Conservation (phyloP, 1,284 basidiomycete species). For the Naganishia sp. region DNA sequence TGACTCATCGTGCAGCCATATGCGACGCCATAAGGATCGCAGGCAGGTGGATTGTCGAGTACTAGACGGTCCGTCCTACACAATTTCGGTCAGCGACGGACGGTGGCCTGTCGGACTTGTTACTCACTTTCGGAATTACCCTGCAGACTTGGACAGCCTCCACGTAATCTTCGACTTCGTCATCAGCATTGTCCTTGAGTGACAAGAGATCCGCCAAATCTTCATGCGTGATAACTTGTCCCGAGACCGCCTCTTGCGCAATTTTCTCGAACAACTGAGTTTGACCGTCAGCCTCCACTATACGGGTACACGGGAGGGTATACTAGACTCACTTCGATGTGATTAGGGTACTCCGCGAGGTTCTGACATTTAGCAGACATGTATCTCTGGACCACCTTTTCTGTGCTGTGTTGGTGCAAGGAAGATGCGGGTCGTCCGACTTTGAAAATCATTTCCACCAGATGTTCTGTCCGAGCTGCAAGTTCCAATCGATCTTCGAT, state of each 20-base stretch:
- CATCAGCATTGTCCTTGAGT: slow-evolving; percentile 55
- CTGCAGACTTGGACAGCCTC: slow-evolving; percentile 54
- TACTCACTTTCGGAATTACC: slow-evolving; percentile 22
- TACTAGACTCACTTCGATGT: slow-evolving; percentile 16
- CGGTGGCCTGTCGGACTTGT: background rate
- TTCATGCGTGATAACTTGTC: slow-evolving; percentile 53
- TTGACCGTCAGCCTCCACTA: background rate
- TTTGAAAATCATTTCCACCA: slow-evolving; percentile 43
- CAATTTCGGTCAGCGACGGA: background rate
- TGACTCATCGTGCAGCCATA: slow-evolving; percentile 21
- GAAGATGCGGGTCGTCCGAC: slow-evolving; percentile 23
- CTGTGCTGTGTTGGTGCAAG: slow-evolving; percentile 1
- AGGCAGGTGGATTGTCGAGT: slow-evolving; percentile 12
- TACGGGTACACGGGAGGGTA: background rate
- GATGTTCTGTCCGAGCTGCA: slow-evolving; percentile 59
- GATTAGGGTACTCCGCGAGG: slow-evolving; percentile 8
- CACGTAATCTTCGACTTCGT: slow-evolving; percentile 52
- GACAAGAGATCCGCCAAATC: slow-evolving; percentile 59
- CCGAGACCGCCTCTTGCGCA: slow-evolving; percentile 45
- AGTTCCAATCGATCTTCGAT: slow-evolving; percentile 59
- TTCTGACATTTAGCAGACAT: slow-evolving; percentile 24
- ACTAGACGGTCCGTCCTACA: slow-evolving; percentile 7
- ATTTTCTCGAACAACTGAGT: slow-evolving; percentile 39
- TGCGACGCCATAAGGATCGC: slow-evolving; percentile 14
- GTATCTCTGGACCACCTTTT: slow-evolving; percentile 28